phyloP scores from a whole-genome alignment of 1,139 yeast species.

The Waltiozyma sp. region DNA sequence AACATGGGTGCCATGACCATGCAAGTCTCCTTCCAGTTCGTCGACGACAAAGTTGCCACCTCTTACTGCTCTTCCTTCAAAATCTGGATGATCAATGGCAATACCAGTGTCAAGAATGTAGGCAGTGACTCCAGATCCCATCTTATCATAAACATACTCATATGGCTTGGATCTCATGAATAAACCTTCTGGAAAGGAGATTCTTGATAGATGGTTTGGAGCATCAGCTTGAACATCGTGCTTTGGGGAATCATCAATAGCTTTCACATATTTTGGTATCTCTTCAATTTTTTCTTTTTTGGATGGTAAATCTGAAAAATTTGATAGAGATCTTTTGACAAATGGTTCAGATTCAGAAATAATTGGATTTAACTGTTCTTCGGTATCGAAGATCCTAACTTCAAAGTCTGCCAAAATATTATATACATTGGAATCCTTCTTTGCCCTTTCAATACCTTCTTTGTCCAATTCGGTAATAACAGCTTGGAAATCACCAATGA shows the following conservation, averaged over 20 bases:
- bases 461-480: conserved; percentile 44
- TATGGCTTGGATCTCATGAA: conserved; percentile 50
- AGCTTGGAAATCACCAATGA: conserved; percentile 41
- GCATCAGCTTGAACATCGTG: conserved; percentile 34
- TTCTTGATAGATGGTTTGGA: conserved; percentile 57
- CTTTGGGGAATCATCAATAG: conserved; percentile 4
- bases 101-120: conserved; percentile 81
- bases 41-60: conserved; percentile 51
- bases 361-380: neutral
- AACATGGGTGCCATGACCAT: conserved; percentile 81
- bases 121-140: conserved; percentile 48
- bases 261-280: conserved; percentile 14
- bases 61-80: conserved; percentile 46
- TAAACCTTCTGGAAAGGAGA: conserved; percentile 38
- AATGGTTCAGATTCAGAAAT: too few species aligned
- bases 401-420: conserved; percentile 46
- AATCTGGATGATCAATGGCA: conserved; percentile 45
- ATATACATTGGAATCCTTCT: conserved; percentile 34
- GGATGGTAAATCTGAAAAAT: too few species aligned
- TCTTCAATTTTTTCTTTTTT: conserved; percentile 17
- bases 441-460: conserved; percentile 33
- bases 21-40: conserved; percentile 50
- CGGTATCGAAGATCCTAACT: conserved; percentile 28
- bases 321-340: too few species aligned
- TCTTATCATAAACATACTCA: conserved; percentile 33